A percentile compares a stretch with the other conserved stretches of the same genome.
These are phyloP conservation scores for Lodderomyces jiufengensis DNA, from an alignment of 1,139 yeast species.

Conservation along the genomic window DNA sequence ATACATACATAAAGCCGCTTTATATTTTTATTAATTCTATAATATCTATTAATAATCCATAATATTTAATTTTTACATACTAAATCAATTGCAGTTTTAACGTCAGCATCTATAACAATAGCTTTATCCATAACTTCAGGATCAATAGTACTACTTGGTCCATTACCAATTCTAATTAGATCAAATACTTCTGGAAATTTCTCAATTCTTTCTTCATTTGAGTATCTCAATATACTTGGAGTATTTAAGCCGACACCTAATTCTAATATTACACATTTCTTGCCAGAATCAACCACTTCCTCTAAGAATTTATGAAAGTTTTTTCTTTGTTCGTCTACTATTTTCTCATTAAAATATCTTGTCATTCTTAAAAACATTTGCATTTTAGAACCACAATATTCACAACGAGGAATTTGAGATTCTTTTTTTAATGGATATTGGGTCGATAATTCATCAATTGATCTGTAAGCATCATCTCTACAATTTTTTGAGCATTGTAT, in stretches of 20 bases:
- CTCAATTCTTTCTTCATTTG: slow-evolving; percentile 7
- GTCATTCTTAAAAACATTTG: slow-evolving; percentile 9
- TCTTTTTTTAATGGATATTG: slow-evolving; percentile 5
- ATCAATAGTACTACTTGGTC: slow-evolving; percentile 7
- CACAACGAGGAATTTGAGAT: slow-evolving; percentile 9
- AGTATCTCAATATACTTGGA: slow-evolving; percentile 9
- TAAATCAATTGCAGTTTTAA: slow-evolving; percentile 4
- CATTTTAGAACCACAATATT: slow-evolving; percentile 9
- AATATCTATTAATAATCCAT: background rate
- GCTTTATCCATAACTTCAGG: slow-evolving; percentile 2
- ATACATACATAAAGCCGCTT: background rate
- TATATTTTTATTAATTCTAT: too few relatives aligned
- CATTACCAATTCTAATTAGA: slow-evolving; percentile 8
- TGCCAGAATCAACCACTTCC: background rate
- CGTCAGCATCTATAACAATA: slow-evolving; percentile 7
- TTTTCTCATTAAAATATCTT: slow-evolving; percentile 5
- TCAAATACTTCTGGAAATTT: slow-evolving; percentile 5
- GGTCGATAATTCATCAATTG: slow-evolving; percentile 6
- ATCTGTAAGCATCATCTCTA: slow-evolving; percentile 6
- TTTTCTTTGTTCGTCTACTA: slow-evolving; percentile 2
- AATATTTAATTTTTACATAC: background rate
- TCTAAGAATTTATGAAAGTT: slow-evolving; percentile 3
- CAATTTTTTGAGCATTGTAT: slow-evolving; percentile 9
- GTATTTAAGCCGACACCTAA: slow-evolving; percentile 11
- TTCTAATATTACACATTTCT: slow-evolving; percentile 8